A percentile compares a stretch with the other conserved stretches of the same genome.
Conservation (phyloP, 306 rosid genomes). For the peach (Prunus persica) region DNA sequence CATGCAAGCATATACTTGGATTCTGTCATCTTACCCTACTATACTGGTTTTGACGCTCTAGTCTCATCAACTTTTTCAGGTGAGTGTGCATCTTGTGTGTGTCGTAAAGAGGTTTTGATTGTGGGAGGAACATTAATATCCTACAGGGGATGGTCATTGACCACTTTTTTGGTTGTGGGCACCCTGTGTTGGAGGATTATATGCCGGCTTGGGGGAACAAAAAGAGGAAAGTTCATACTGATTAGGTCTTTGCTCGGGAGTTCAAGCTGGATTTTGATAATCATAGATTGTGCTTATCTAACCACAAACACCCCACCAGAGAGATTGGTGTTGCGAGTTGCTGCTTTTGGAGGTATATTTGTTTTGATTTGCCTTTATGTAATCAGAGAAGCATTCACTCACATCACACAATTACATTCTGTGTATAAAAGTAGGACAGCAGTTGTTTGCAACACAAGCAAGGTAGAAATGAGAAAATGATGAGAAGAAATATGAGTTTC, state of each 20-base stretch:
- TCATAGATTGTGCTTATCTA: conserved; percentile 57
- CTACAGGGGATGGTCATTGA: conserved; percentile 78
- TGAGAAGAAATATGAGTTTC: background rate
- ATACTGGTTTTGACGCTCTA: conserved; percentile 77
- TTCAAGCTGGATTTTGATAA: conserved; percentile 53
- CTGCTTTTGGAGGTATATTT: conserved; percentile 56
- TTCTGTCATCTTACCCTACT: conserved; percentile 67
- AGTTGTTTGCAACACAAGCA: background rate
- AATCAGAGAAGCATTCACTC: conserved; percentile 18
- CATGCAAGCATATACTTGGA: conserved; percentile 84
- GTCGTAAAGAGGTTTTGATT: conserved; percentile 57
- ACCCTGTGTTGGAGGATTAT: conserved; percentile 61
- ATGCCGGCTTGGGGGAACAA: conserved; percentile 40
- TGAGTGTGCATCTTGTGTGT: conserved; percentile 76
- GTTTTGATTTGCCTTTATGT: conserved; percentile 34
- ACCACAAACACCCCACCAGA: conserved; percentile 47
- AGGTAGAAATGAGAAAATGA: conserved; percentile 17
- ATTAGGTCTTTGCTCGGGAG: conserved; percentile 44
- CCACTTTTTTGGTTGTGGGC: conserved; percentile 67
- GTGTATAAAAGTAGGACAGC: conserved; percentile 10
- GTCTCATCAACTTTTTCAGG: conserved; percentile 62
- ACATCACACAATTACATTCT: conserved; percentile 13
- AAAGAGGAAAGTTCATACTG: conserved; percentile 21
- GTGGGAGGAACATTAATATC: conserved; percentile 69
- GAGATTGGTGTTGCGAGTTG: conserved; percentile 38